Percentiles rank a stretch among this genome's conserved stretches.
These are phyloP conservation scores for Vicia sativa DNA, from an alignment of 306 rosid genomes.

Conservation along the genomic window DNA sequence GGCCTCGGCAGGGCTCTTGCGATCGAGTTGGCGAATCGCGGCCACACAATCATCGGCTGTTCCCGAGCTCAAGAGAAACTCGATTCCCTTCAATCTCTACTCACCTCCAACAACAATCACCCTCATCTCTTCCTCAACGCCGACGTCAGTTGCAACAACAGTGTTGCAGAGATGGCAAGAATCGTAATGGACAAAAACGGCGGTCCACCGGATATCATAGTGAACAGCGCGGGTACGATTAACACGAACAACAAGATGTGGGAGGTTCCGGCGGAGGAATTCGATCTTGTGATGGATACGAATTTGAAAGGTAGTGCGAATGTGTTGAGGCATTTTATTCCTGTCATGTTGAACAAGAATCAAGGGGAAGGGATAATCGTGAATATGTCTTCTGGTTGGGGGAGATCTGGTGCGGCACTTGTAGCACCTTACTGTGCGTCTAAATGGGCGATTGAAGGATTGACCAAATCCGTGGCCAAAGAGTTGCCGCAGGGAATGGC, in stretches of 20 bases:
- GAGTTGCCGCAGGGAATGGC: conserved; percentile 86
- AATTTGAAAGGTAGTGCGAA: conserved; percentile 81
- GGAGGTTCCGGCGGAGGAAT: conserved; percentile 84
- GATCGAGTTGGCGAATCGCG: conserved; percentile 66
- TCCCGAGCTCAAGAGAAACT: conserved; percentile 77
- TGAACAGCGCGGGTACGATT: conserved; percentile 84
- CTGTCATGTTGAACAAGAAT: conserved; percentile 51
- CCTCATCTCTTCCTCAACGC: conserved; percentile 65
- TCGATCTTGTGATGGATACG: conserved; percentile 70
- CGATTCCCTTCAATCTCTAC: conserved; percentile 55
- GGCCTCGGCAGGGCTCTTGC: conserved; percentile 83
- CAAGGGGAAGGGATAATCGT: conserved; percentile 64
- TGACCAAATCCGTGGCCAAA: conserved; percentile 76
- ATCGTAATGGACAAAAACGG: conserved; percentile 56
- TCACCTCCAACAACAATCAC: conserved; percentile 30
- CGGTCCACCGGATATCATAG: conserved; percentile 83
- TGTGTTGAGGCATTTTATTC: conserved; percentile 79
- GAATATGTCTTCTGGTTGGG: conserved; percentile 97
- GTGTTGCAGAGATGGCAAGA: conserved; percentile 63
- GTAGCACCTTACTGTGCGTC: conserved; percentile 95
- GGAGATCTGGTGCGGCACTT: conserved; percentile 90
- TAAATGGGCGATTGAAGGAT: conserved; percentile 93
- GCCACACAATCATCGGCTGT: conserved; percentile 78
- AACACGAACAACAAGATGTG: conserved; percentile 80
- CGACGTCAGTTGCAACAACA: conserved; percentile 62